Base-by-base conservation (phyloP, 345 rosid species). In the Gossypium sturtianum region DNA sequence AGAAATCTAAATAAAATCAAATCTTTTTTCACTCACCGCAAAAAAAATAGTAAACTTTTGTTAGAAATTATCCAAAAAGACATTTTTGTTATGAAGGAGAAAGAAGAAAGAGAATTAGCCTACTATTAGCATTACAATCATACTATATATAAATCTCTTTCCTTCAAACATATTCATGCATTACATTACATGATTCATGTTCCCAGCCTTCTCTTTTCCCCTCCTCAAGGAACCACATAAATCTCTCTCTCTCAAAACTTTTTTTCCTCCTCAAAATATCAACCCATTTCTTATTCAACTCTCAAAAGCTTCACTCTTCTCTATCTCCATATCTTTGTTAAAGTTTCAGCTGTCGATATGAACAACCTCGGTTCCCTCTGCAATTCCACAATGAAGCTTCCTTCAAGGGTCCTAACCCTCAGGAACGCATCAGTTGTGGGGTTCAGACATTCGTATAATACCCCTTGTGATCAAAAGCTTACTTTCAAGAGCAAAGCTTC, bases 341-440 rank as follows among this genome's bases (percentile, higher is more conserved):
- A 12, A 52, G 22, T 52, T 60, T 15, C 54, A 5, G 53, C 45
- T 54, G 22, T 57, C 60, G 66, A 76, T 58, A 84, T 90, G 89
- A 80, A 60, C 44, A 62, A 77, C 2, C 45, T 87, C n/a, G 11
- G 52, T 73, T 67, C 86, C 49, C 7, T 88, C 66, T 72, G 84
- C 56, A 80, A 66, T 69, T 75, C 79, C 25, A 54, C 89, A 68
- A 76, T 73, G 87, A 91, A 81, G 63, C 66, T 85, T 49, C 75
- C 89, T 65, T 80, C 82, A 56, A 78, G 83, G 71, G 60, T 86
- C 54, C 56, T 80, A 12, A 41, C 70, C 45, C 25, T 78, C 62
- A 72, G 84, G 25, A 65, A 12, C 66, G 73, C 75, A 13, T 74
- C 72, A 0, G 7, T 83, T 76, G 75, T 80, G 12, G 77, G 73